These are phyloP conservation scores for Alternaria longipes DNA, from an alignment of 2,329 filamentous ascomycete genomes.

Conservation along the genomic window DNA sequence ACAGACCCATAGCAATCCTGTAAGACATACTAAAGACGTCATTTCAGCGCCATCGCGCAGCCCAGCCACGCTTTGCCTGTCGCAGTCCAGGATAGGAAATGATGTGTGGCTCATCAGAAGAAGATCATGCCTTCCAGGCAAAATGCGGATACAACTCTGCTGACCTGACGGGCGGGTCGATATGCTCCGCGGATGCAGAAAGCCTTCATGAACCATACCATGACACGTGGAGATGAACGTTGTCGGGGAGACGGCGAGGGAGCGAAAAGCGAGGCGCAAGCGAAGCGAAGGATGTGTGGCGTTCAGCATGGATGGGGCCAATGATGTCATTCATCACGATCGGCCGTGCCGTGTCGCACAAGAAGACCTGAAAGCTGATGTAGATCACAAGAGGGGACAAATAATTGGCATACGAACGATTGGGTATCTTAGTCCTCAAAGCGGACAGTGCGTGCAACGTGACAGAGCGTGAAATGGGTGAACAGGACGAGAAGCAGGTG, in stretches of 20 bases:
- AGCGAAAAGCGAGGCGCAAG: slow-evolving; percentile 12
- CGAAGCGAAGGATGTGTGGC: slow-evolving; percentile 19
- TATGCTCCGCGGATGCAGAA: slow-evolving; percentile 3
- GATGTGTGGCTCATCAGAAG: slow-evolving; percentile 27
- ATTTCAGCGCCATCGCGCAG: slow-evolving; percentile 17
- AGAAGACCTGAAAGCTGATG: slow-evolving; percentile 8
- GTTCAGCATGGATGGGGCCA: slow-evolving; percentile 11
- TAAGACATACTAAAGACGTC: slow-evolving; percentile 24
- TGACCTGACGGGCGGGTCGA: not conserved
- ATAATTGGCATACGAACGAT: slow-evolving; percentile 2
- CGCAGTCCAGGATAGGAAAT: slow-evolving; percentile 22
- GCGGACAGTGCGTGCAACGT: slow-evolving; percentile 11
- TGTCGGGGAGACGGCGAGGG: slow-evolving; percentile 8
- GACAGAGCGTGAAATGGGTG: slow-evolving; percentile 4
- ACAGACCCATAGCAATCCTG: slow-evolving; percentile 13
- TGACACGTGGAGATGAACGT: slow-evolving; percentile 5
- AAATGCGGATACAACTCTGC: slow-evolving; percentile 2
- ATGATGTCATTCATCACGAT: slow-evolving; percentile 30
- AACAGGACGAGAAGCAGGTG: slow-evolving; percentile 10
- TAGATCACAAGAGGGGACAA: slow-evolving; percentile 9
- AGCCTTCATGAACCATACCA: slow-evolving; percentile 7
- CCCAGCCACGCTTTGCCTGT: slow-evolving; percentile 24
- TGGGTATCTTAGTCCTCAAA: slow-evolving; percentile 15
- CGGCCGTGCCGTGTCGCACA: slow-evolving; percentile 16
- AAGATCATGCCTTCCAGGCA: slow-evolving; percentile 15